A percentile compares a stretch with the other conserved stretches of the same genome.
These are phyloP conservation scores for Backusella westeae DNA, from an alignment of 192 early-diverging fungal species.

Conservation along the genomic window DNA sequence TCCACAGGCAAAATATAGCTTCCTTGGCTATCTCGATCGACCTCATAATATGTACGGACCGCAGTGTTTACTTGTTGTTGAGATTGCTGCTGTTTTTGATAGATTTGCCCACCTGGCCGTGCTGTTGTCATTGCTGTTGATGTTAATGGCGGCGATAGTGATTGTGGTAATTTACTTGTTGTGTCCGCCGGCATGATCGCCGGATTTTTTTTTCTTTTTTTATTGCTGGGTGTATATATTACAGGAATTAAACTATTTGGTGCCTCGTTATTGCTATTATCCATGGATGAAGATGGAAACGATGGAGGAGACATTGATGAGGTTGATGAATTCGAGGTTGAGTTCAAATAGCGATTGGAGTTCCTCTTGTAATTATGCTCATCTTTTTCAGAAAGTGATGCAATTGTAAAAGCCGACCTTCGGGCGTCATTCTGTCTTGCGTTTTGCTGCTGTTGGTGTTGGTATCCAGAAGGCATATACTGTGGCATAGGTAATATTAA, in stretches of 20 bases:
- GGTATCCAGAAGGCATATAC: not conserved
- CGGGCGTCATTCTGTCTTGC: not conserved
- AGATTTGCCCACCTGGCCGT: not conserved
- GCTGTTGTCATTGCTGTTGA: not conserved
- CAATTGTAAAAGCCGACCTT: conserved; percentile 11
- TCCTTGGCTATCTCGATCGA: conserved; percentile 60
- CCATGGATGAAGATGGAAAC: not conserved
- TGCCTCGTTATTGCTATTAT: not conserved
- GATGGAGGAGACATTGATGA: not conserved
- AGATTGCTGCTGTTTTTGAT: not conserved
- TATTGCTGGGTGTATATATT: conserved; percentile 21
- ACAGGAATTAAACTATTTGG: conserved; percentile 11
- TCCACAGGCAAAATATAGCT: conserved; percentile 73
- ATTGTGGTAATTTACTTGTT: not conserved
- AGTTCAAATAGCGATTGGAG: not conserved
- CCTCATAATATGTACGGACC: conserved; percentile 39
- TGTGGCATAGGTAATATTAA: not conserved
- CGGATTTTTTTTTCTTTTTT: conserved; percentile 30
- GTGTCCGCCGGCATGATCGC: conserved; percentile 11
- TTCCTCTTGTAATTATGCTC: not conserved
- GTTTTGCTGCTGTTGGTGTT: conserved; percentile 3
- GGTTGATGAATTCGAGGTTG: conserved; percentile 8
- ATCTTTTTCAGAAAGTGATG: not conserved
- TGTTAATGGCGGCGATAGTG: not conserved
- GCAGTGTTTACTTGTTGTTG: conserved; percentile 15